These are phyloP conservation scores for Lodderomyces pseudojiufengensis DNA, from an alignment of 1,139 yeast species.

Conservation along the genomic window DNA sequence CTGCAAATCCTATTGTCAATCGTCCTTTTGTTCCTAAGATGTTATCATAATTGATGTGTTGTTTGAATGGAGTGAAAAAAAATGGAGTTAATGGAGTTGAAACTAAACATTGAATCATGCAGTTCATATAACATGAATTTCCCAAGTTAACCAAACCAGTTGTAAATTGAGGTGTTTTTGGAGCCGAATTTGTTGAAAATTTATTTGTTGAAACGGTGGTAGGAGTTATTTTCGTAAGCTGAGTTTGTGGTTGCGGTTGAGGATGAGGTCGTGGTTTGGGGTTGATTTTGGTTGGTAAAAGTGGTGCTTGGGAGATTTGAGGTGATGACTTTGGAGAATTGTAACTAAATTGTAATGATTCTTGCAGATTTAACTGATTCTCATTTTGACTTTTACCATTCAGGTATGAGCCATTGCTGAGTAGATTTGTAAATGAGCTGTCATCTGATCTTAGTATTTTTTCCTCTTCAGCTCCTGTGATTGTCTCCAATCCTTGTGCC, in stretches of 20 bases:
- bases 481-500: no score
- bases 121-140: conserved; percentile 92
- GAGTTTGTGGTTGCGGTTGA: conserved; percentile 4
- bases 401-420: no score
- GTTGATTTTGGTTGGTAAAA: not conserved
- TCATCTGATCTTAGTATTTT: no score
- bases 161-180: conserved; percentile 23
- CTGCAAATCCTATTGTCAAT: conserved; percentile 70
- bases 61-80: conserved; percentile 54
- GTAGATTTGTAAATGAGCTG: no score
- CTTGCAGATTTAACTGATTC: no score
- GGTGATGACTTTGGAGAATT: conserved; percentile 2
- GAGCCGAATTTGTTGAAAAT: conserved; percentile 6
- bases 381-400: no score
- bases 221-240: conserved; percentile 17
- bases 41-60: conserved; percentile 72
- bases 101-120: conserved; percentile 78
- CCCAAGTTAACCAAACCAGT: conserved; percentile 80
- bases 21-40: conserved; percentile 82
- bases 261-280: conserved; percentile 3
- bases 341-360: not conserved
- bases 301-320: conserved; percentile 1
- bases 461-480: no score
- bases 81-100: conserved; percentile 41
- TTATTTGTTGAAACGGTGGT: conserved; percentile 10